Percentiles rank a stretch among this genome's conserved stretches.
These are phyloP conservation scores for Fraxinus greggii DNA, from an alignment of 305 asterid genomes.

Conservation along the genomic window DNA sequence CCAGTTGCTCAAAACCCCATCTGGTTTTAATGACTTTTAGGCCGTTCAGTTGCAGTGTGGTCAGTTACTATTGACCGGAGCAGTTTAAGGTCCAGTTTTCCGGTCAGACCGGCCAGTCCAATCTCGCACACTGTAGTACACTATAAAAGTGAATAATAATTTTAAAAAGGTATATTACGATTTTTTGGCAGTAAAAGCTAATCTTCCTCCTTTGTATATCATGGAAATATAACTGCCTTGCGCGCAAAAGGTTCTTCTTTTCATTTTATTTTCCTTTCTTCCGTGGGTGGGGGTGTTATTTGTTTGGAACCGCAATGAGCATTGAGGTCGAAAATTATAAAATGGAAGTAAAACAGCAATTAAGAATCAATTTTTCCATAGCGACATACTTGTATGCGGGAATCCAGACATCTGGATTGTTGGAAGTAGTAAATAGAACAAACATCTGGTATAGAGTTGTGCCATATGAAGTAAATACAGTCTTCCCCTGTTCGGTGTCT, in stretches of 20 bases:
- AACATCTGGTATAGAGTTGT: conserved; percentile 80
- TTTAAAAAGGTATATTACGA: not conserved
- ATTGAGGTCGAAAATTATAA: conserved; percentile 22
- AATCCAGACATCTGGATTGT: conserved; percentile 98
- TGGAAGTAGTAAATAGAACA: conserved; percentile 89
- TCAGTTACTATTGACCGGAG: not conserved
- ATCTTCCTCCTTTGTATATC: not conserved
- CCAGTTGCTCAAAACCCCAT: not conserved
- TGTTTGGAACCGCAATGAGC: not conserved
- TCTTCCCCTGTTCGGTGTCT: conserved; percentile 86
- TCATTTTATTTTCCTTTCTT: not conserved
- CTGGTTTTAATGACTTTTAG: not conserved
- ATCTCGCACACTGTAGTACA: not conserved
- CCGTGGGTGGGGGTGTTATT: not conserved
- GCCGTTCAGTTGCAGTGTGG: not conserved
- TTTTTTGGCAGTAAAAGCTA: not conserved
- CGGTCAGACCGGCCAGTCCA: not conserved
- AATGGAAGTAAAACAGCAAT: conserved; percentile 16
- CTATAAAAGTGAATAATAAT: not conserved
- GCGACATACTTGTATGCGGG: conserved; percentile 91
- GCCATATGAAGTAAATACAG: conserved; percentile 67
- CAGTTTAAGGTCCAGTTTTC: not conserved
- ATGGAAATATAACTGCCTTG: not conserved
- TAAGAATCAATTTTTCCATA: conserved; percentile 7
- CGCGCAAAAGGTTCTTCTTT: not conserved